Conservation (phyloP, 2,329 filamentous ascomycete genomes). For the Stagonosporopsis cucurbitacearum region DNA sequence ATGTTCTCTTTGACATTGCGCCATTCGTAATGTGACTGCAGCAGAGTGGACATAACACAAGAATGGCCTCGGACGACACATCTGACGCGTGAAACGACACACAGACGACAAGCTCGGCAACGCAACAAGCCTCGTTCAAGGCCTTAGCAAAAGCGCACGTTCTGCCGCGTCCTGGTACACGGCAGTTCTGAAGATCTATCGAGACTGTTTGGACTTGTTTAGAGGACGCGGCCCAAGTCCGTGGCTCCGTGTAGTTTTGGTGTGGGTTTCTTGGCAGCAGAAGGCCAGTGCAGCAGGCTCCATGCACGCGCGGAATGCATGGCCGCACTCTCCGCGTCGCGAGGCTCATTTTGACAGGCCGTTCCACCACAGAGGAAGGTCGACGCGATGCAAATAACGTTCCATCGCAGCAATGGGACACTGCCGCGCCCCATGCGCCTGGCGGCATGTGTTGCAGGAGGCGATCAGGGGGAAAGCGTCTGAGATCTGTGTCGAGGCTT, state of each 20-base stretch:
- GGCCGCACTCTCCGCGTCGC: conserved; percentile 21
- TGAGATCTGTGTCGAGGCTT: conserved; percentile 36
- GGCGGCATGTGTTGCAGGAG: conserved; percentile 31
- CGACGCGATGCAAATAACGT: conserved; percentile 28
- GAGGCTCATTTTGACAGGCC: conserved; percentile 21
- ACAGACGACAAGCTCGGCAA: not conserved
- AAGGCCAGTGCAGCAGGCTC: conserved; percentile 20
- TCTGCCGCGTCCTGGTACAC: not conserved
- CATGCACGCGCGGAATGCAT: conserved; percentile 30
- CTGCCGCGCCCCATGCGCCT: conserved; percentile 17
- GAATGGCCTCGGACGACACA: not conserved
- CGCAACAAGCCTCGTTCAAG: not conserved
- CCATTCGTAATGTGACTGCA: not conserved
- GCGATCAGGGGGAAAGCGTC: conserved; percentile 39
- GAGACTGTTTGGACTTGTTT: conserved; percentile 7
- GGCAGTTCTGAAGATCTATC: conserved; percentile 9
- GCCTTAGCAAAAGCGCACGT: not conserved
- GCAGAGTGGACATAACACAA: not conserved
- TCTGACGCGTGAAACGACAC: conserved; percentile 9
- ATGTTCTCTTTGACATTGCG: not conserved
- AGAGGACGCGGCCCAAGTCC: conserved; percentile 9
- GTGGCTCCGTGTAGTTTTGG: conserved; percentile 19
- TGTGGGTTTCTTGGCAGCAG: conserved; percentile 13
- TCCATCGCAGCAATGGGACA: conserved; percentile 4
- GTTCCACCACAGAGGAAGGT: conserved; percentile 25